Evolutionary conservation across 257 asterid species (phyloP).

Genomic region (Solanum medicagineum): DNA sequence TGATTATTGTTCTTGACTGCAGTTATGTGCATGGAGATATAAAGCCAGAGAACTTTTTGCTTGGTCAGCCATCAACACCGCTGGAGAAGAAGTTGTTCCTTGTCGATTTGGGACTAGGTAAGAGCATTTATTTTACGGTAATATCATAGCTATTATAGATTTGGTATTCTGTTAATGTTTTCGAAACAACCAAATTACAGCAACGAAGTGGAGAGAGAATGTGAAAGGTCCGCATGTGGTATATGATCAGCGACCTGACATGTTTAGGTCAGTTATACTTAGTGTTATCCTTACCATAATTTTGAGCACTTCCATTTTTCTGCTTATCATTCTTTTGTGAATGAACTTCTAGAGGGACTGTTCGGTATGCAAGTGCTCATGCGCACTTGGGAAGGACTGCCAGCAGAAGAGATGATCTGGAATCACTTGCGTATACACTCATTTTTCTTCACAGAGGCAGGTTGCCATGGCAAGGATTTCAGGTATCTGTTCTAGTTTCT

Average conservation of each 20-base stretch:
- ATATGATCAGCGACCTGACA: conserved; percentile 41
- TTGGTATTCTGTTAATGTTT: neutral
- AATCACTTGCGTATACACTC: conserved; percentile 40
- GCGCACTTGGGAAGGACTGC: conserved; percentile 48
- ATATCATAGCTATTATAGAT: neutral
- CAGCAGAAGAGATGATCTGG: conserved; percentile 42
- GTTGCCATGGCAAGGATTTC: conserved; percentile 48
- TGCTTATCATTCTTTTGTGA: neutral
- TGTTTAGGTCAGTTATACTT: conserved; percentile 19
- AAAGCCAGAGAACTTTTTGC: conserved; percentile 40
- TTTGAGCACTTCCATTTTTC: neutral
- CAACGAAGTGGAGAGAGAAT: conserved; percentile 34
- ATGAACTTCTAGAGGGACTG: conserved; percentile 27
- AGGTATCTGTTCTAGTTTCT: conserved; percentile 9
- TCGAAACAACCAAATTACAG: conserved; percentile 8
- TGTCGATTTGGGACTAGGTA: conserved; percentile 42
- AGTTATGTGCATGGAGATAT: conserved; percentile 47
- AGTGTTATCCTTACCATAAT: neutral
- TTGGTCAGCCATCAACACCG: conserved; percentile 31
- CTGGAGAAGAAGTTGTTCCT: conserved; percentile 41
- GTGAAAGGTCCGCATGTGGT: conserved; percentile 25
- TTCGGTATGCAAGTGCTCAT: conserved; percentile 39
- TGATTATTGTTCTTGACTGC: neutral
- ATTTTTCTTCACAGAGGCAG: conserved; percentile 36
- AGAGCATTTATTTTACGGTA: neutral